phyloP scores from a whole-genome alignment of 176 grass and related monocot genomes.

The Rhynchospora pubera region DNA sequence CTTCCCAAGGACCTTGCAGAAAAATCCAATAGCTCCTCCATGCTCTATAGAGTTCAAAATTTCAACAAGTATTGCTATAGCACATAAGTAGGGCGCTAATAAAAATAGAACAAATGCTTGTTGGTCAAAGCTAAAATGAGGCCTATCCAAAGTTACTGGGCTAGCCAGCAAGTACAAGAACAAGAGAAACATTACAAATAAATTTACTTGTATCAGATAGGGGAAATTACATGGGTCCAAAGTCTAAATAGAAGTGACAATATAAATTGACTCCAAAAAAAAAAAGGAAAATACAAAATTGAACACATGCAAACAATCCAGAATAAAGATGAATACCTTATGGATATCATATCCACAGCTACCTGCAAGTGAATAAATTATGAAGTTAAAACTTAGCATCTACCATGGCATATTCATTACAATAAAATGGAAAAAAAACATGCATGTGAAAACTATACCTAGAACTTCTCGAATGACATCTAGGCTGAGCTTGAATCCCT shows the following conservation, averaged over 20 bases:
- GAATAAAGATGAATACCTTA: conserved; percentile 41
- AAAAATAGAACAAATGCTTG: not conserved
- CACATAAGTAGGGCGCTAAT: conserved; percentile 7
- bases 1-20: conserved; percentile 46
- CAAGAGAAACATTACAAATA: not conserved
- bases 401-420: conserved; percentile 12
- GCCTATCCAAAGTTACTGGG: not conserved
- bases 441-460: conserved; percentile 45
- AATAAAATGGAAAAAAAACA: conserved; percentile 7
- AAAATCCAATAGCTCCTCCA: conserved; percentile 71
- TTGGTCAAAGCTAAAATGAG: not conserved
- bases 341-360: conserved; percentile 79
- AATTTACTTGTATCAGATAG: not conserved
- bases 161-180: not conserved
- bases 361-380: conserved; percentile 40
- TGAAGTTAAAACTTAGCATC: conserved; percentile 24
- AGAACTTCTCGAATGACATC: conserved; percentile 64
- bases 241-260: too few species aligned
- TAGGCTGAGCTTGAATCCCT: conserved; percentile 78
- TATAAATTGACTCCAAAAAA: too few species aligned
- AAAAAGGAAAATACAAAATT: too few species aligned
- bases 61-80: not conserved
- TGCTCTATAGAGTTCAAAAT: conserved; percentile 49
- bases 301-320: too few species aligned
- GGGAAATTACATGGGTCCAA: not conserved